A percentile compares a stretch with the other conserved stretches of the same genome.
Evolutionary conservation across 2,329 filamentous ascomycete genomes (phyloP).

Genomic region (Paecilomyces fulvus): DNA sequence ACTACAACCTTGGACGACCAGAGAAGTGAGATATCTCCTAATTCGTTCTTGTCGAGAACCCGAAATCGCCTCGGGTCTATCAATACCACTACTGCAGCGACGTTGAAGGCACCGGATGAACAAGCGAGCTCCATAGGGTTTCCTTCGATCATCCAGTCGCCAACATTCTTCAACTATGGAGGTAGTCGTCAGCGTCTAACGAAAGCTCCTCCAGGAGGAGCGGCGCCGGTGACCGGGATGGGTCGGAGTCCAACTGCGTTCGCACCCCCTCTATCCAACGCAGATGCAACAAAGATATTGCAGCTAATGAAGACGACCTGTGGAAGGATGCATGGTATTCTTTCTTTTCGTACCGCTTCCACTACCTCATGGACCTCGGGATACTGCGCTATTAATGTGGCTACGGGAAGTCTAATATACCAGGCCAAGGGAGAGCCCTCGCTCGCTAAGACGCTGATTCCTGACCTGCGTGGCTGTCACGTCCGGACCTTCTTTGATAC

Average conservation of each 20-base stretch:
- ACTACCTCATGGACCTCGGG: conserved; percentile 40
- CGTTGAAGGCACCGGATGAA: conserved; percentile 31
- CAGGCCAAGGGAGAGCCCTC: conserved; percentile 43
- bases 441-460: conserved; percentile 40
- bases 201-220: conserved; percentile 22
- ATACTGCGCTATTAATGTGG: conserved; percentile 45
- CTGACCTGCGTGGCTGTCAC: conserved; percentile 42
- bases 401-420: conserved; percentile 42
- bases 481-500: conserved; percentile 41
- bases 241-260: conserved; percentile 19
- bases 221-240: conserved; percentile 16
- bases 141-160: conserved; percentile 38
- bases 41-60: conserved; percentile 22
- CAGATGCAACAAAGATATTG: conserved; percentile 40
- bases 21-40: conserved; percentile 28
- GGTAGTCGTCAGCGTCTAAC: conserved; percentile 25
- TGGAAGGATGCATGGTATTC: conserved; percentile 44
- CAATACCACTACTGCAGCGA: conserved; percentile 22
- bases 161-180: conserved; percentile 25
- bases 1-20: conserved; percentile 37
- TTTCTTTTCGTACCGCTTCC: conserved; percentile 40
- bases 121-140: conserved; percentile 37
- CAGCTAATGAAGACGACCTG: conserved; percentile 46
- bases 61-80: conserved; percentile 33
- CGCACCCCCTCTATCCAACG: conserved; percentile 31